phyloP scores from a whole-genome alignment of 1,284 basidiomycete species.

The Anthracocystis walkeri region DNA sequence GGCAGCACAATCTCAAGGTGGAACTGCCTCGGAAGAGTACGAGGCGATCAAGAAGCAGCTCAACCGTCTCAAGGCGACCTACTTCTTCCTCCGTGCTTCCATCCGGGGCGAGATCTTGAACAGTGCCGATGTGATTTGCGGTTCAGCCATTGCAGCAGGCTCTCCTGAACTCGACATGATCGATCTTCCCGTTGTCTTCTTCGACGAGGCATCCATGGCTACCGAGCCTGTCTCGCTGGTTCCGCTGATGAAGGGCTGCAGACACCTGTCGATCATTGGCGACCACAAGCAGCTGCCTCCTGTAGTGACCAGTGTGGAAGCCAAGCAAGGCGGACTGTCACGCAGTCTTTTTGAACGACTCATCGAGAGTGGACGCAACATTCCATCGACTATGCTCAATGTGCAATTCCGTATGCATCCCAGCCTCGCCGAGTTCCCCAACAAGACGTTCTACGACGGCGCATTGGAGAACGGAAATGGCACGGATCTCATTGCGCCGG shows the following conservation, averaged over 20 bases:
- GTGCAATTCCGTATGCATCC: slow-evolving; percentile 96
- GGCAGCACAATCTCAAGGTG: slow-evolving; percentile 19
- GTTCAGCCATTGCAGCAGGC: slow-evolving; percentile 64
- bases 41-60: slow-evolving; percentile 53
- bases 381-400: slow-evolving; percentile 78
- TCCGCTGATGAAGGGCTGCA: slow-evolving; percentile 74
- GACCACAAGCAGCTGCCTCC: slow-evolving; percentile 98
- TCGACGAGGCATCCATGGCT: slow-evolving; percentile 95
- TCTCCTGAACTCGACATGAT: slow-evolving; percentile 71
- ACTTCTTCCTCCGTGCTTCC: slow-evolving; percentile 60
- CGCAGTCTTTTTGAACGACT: slow-evolving; percentile 89
- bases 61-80: slow-evolving; percentile 54
- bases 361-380: slow-evolving; percentile 70
- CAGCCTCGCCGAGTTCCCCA: slow-evolving; percentile 84
- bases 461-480: slow-evolving; percentile 78
- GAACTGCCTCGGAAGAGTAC: slow-evolving; percentile 31
- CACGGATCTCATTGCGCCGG: slow-evolving; percentile 45
- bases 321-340: slow-evolving; percentile 78
- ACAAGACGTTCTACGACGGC: slow-evolving; percentile 82
- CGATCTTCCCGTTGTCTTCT: slow-evolving; percentile 91
- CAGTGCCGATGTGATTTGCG: slow-evolving; percentile 70
- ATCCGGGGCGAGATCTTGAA: slow-evolving; percentile 69
- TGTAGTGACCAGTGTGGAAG: slow-evolving; percentile 75
- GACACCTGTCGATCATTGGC: slow-evolving; percentile 87
- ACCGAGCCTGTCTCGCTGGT: slow-evolving; percentile 78